Percentiles rank a stretch among this genome's conserved stretches.
Conservation (phyloP, 23 red algal genomes). For the Chondrus crispus region DNA sequence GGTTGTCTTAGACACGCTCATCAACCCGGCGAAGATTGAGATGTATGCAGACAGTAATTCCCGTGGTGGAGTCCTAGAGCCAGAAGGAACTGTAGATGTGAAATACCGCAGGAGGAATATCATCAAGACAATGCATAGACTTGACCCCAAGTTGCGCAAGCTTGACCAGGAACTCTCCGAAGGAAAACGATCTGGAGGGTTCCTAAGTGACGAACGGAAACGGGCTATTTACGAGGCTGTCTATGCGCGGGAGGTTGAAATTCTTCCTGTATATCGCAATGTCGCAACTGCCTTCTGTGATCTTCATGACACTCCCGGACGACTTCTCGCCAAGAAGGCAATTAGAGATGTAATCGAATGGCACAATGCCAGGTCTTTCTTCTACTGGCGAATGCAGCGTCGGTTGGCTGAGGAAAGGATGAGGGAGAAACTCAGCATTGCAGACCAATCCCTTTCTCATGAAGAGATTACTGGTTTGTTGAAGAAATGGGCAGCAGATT, state of each 20-base stretch:
- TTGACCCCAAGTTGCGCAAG: constrained; percentile 64
- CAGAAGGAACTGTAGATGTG: constrained; percentile 96
- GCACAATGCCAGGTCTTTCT: constrained; percentile 79
- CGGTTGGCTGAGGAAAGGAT: constrained; percentile 84
- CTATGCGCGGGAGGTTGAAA: constrained; percentile 68
- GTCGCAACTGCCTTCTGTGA: constrained; percentile 95
- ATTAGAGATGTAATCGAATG: constrained; percentile 84
- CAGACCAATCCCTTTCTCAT: constrained; percentile 54
- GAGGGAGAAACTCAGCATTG: constrained; percentile 12
- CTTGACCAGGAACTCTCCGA: constrained; percentile 63
- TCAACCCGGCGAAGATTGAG: constrained; percentile 95
- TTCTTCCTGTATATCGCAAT: constrained; percentile 85
- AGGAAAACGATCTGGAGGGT: constrained; percentile 7
- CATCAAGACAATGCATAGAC: constrained; percentile 94
- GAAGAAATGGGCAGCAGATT: constrained; percentile 76
- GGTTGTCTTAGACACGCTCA: constrained; percentile 98
- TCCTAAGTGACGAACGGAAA: constrained; percentile 64
- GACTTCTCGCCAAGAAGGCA: constrained; percentile 78
- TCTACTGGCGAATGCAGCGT: constrained; percentile 98
- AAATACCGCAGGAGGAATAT: constrained; percentile 90
- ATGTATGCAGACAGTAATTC: constrained; percentile 96
- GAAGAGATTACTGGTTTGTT: constrained; percentile 62
- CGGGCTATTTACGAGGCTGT: constrained; percentile 74
- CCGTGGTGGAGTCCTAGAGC: constrained; percentile 94
- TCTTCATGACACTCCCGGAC: constrained; percentile 96